Conservation (phyloP, 2,329 filamentous ascomycete genomes). For the Diaporthe aspalathi region DNA sequence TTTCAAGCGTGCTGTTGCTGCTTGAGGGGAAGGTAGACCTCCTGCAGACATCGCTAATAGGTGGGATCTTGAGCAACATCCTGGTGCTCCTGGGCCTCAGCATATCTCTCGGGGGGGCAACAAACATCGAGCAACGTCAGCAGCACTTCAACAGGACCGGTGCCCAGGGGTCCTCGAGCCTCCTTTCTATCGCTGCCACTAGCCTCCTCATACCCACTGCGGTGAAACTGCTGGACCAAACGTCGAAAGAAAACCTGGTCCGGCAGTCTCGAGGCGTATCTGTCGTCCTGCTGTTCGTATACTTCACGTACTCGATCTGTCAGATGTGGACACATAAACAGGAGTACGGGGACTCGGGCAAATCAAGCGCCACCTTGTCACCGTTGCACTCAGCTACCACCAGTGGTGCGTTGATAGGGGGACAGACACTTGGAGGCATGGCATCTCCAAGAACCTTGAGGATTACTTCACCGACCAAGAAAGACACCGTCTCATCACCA, state of each 20-base stretch:
- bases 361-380: background rate
- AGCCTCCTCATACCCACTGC: constrained; percentile 32
- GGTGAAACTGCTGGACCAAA: constrained; percentile 29
- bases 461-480: no score
- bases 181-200: constrained; percentile 24
- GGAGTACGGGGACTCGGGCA: constrained; percentile 19
- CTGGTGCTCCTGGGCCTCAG: constrained; percentile 32
- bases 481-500: no score
- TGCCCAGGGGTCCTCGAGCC: constrained; percentile 24
- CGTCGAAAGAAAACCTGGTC: constrained; percentile 13
- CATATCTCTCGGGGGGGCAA: constrained; percentile 19
- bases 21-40: constrained; percentile 7
- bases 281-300: constrained; percentile 28
- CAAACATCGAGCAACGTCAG: constrained; percentile 1
- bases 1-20: constrained; percentile 30
- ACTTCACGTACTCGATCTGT: constrained; percentile 26
- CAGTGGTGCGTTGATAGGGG: no score
- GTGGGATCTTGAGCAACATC: constrained; percentile 33
- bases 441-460: no score
- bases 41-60: constrained; percentile 30
- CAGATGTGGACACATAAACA: constrained; percentile 26
- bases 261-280: constrained; percentile 18
- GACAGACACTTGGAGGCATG: no score
- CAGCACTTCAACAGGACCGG: constrained; percentile 20
- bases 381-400: background rate